Evolutionary conservation across 352 stramenopile genomes (phyloP).

Genomic region (Phytophthora tentaculata): DNA sequence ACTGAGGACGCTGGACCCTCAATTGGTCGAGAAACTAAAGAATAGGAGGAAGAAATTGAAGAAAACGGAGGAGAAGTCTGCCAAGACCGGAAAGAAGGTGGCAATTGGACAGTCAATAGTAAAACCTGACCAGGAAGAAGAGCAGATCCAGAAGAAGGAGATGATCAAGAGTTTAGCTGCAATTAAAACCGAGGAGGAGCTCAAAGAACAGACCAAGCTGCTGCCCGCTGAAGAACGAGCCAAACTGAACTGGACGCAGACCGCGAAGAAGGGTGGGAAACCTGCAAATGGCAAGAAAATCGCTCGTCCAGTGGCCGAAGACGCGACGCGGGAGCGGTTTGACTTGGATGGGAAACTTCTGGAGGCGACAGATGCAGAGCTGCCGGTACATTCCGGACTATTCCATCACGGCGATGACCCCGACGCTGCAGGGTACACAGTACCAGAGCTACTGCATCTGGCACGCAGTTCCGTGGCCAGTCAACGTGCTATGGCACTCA

Average conservation of each 20-base stretch:
- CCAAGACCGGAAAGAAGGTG: conserved; percentile 20
- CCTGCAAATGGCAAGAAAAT: conserved; percentile 14
- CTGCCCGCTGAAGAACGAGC: conserved; percentile 71
- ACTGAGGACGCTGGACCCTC: conserved; percentile 59
- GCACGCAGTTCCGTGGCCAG: conserved; percentile 75
- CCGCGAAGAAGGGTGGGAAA: conserved; percentile 21
- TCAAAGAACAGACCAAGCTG: conserved; percentile 48
- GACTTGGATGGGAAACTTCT: conserved; percentile 66
- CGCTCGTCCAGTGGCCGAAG: conserved; percentile 16
- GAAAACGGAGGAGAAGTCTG: conserved; percentile 1
- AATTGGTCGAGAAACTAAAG: conserved; percentile 73
- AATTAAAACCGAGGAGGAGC: conserved; percentile 71
- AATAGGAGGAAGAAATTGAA: conserved; percentile 31
- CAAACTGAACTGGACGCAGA: conserved; percentile 82
- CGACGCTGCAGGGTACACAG: conserved; percentile 72
- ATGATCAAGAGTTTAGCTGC: conserved; percentile 49
- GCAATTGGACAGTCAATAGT: conserved; percentile 26
- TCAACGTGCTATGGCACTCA: conserved; percentile 71
- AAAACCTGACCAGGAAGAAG: conserved; percentile 7
- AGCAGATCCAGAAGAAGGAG: conserved; percentile 29
- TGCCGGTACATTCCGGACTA: conserved; percentile 66
- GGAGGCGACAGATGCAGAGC: conserved; percentile 15
- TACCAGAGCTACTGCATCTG: conserved; percentile 74
- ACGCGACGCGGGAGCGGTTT: conserved; percentile 65
- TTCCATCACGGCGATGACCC: conserved; percentile 86